A percentile compares a stretch with the other conserved stretches of the same genome.
Conservation (phyloP, 371 early-diverging fungal species). For the Mortierella polycephala region DNA sequence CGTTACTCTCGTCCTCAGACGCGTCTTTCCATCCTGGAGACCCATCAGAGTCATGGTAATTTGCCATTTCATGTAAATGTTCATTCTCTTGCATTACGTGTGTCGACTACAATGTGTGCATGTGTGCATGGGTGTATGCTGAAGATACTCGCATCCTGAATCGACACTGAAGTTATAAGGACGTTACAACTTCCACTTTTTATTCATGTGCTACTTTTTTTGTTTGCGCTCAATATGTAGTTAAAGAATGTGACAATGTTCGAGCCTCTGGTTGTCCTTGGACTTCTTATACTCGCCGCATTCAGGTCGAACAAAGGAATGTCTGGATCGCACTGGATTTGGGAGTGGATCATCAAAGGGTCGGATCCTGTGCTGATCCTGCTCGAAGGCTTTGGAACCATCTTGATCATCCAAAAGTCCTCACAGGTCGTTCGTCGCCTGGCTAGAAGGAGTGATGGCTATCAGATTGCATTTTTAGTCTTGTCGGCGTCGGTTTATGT, state of each 20-base stretch:
- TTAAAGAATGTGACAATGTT: constrained; percentile 20
- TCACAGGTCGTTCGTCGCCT: constrained; percentile 48
- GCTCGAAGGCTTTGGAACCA: constrained; percentile 49
- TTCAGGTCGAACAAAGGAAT: constrained; percentile 35
- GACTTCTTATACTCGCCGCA: constrained; percentile 22
- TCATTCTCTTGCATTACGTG: neutral
- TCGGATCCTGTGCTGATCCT: constrained; percentile 45
- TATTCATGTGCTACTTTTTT: neutral
- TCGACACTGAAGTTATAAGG: too few relatives aligned
- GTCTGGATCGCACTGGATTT: constrained; percentile 27
- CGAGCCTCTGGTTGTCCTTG: constrained; percentile 36
- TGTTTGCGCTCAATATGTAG: constrained; percentile 6
- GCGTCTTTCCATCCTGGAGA: constrained; percentile 19
- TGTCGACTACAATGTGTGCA: too few relatives aligned
- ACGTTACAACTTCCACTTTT: neutral
- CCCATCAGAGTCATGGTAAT: constrained; percentile 29
- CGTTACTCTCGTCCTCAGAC: constrained; percentile 24
- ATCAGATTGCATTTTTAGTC: constrained; percentile 48
- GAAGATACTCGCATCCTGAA: too few relatives aligned
- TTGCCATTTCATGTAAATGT: neutral
- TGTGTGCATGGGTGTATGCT: too few relatives aligned
- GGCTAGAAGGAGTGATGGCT: constrained; percentile 41
- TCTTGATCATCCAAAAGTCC: constrained; percentile 49
- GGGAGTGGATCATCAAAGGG: constrained; percentile 43
- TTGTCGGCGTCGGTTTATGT: constrained; percentile 49